Conservation (phyloP, 106 monocot species). For the Dendrobium officinale region DNA sequence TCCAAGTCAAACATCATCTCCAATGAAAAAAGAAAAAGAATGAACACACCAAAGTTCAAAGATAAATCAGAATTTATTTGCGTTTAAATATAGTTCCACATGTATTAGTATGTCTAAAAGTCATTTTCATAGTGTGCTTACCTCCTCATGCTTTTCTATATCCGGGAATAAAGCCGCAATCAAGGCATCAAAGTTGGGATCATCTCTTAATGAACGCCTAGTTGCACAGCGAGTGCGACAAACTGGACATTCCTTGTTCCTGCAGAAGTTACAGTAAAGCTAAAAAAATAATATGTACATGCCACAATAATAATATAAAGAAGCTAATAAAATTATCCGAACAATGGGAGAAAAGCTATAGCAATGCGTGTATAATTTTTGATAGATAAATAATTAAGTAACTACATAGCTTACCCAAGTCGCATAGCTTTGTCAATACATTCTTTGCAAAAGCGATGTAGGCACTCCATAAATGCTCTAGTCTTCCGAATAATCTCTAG, state of each 20-base stretch:
- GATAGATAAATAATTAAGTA: too few species aligned
- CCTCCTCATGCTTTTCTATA: constrained; percentile 97
- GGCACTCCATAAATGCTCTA: constrained; percentile 96
- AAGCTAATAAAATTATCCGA: too few species aligned
- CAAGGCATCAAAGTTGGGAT: constrained; percentile 89
- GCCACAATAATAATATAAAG: not conserved
- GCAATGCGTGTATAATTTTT: too few species aligned
- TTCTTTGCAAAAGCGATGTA: constrained; percentile 95
- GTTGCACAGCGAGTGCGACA: constrained; percentile 97
- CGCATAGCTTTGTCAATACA: constrained; percentile 94
- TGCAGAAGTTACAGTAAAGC: constrained; percentile 17
- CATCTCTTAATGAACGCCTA: constrained; percentile 90
- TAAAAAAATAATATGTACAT: not conserved
- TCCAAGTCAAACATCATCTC: too few species aligned
- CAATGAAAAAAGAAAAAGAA: too few species aligned
- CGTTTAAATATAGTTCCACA: too few species aligned
- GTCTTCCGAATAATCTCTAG: constrained; percentile 95
- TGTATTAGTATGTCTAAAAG: too few species aligned
- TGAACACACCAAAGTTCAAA: too few species aligned
- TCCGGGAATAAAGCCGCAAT: constrained; percentile 91
- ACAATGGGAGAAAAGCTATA: too few species aligned
- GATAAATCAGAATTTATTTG: too few species aligned
- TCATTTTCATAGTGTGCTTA: constrained; percentile 11
- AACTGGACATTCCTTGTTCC: constrained; percentile 97
- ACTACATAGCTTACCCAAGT: constrained; percentile 21